Conservation (phyloP, 768 basidiomycete genomes). For the Kwoniella mangroviensis region DNA sequence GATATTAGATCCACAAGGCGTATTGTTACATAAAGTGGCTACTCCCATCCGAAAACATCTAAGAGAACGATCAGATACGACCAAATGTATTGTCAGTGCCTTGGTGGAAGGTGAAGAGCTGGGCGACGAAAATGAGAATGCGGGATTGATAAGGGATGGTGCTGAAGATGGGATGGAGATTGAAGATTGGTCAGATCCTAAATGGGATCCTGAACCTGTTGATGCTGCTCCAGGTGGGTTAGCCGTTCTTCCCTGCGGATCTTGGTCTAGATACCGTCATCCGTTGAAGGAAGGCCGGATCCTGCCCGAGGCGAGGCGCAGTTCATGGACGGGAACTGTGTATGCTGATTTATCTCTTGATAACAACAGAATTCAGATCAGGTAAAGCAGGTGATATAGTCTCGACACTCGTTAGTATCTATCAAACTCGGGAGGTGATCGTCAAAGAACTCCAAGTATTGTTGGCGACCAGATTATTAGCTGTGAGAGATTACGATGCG, state of each 20-base stretch:
- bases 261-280: too few species aligned
- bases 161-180: constrained; percentile 60
- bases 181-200: constrained; percentile 87
- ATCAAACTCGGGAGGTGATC: constrained; percentile 94
- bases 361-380: constrained; percentile 77
- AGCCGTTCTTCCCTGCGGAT: neutral
- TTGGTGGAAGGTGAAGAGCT: constrained; percentile 85
- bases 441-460: constrained; percentile 92
- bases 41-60: constrained; percentile 90
- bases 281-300: too few species aligned
- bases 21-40: constrained; percentile 89
- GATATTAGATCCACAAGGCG: constrained; percentile 88
- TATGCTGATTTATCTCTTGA: neutral
- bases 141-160: constrained; percentile 60
- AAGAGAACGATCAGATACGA: constrained; percentile 81
- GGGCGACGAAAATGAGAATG: constrained; percentile 75
- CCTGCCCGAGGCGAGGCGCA: too few species aligned
- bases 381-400: constrained; percentile 92
- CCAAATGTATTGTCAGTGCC: constrained; percentile 87
- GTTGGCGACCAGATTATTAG: constrained; percentile 82
- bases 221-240: constrained; percentile 88
- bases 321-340: too few species aligned
- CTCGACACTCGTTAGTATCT: constrained; percentile 94
- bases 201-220: constrained; percentile 94
- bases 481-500: constrained; percentile 76